Evolutionary conservation across 2,329 filamentous ascomycete genomes (phyloP), one percentile per base, ranked within the genome.

Genomic region (Bipolaris bicolor): DNA sequence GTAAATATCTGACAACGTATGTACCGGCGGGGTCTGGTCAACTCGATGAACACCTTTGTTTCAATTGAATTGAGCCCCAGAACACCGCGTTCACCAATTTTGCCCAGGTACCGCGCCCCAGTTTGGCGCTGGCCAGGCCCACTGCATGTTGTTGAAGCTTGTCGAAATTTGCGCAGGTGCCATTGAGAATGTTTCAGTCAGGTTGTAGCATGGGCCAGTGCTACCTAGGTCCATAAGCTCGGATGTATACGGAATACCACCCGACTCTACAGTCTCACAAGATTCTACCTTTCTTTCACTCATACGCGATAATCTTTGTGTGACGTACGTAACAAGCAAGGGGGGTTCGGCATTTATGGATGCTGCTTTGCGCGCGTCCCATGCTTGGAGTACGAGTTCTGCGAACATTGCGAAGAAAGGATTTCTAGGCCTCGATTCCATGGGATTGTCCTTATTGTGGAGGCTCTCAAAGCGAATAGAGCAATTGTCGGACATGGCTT

Each of bases 351-450:
- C 29, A 3, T 36, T 39, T 16, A 26, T 43, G n/a, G 47, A 41
- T 10, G 54, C 59, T 5, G 56, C 53, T 49, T 66, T 53, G 16
- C 64, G 57, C 5, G 61, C 62, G 3, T 57, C n/a, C 67, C 64
- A 69, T 1, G 65, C 86, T 65, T 86, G 87, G 55, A 89, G 74
- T 39, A 89, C 84, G 16, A 84, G 79, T 18, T 78, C 78, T 1
- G 83, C 82, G 59, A 89, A 86, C 0, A 77, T 61, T 16, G 63
- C 65, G 45, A 70, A 72, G 20, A 78, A 66, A 5, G 67, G 62
- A 47, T 67, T 65, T 1, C 65, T 59, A 5, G 40, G 40, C 5
- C 57, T 54, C 2, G 63, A 50, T 11, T 66, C 62, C 46, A 62
- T 49, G 1, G 58, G 54, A 37, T 66, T 65, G 5, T 67, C 57